A percentile compares a stretch with the other conserved stretches of the same genome.
Evolutionary conservation across 164 flowering plant species (phyloP).

Genomic region (Nymphaea colorata): DNA sequence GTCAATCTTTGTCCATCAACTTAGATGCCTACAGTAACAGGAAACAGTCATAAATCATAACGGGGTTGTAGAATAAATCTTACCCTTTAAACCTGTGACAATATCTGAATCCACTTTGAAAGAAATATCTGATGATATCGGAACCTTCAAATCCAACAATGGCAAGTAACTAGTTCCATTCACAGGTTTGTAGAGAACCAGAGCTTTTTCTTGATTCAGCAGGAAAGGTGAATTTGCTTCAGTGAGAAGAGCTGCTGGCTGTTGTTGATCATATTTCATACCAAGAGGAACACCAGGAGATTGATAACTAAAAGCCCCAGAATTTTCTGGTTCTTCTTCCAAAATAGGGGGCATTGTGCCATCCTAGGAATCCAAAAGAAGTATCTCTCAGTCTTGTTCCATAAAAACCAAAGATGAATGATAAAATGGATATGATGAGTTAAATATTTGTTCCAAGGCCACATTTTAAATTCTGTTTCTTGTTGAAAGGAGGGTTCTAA

Average conservation of each 20-base stretch:
- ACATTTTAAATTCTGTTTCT: background rate
- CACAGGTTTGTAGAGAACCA: constrained; percentile 55
- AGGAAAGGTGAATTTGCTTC: constrained; percentile 16
- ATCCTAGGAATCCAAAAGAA: constrained; percentile 21
- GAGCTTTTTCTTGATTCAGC: constrained; percentile 52
- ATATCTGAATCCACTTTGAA: constrained; percentile 32
- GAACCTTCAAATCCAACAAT: constrained; percentile 6
- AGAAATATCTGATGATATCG: constrained; percentile 14
- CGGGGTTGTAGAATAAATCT: constrained; percentile 6
- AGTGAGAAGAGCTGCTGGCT: constrained; percentile 3
- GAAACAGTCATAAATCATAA: background rate
- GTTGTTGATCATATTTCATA: background rate
- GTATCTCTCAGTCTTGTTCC: background rate
- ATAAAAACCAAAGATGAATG: too few species aligned
- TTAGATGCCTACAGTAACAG: background rate
- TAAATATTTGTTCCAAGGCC: background rate
- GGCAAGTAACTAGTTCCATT: constrained; percentile 3
- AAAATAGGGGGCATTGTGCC: constrained; percentile 60
- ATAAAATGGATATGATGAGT: background rate
- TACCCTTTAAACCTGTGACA: constrained; percentile 46
- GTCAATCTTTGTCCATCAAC: background rate
- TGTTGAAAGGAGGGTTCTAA: background rate
- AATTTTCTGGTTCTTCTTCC: constrained; percentile 49
- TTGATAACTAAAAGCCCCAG: constrained; percentile 6
- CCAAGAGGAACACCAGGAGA: constrained; percentile 6